A percentile compares a stretch with the other conserved stretches of the same genome.
Evolutionary conservation across 805 yeast genomes (phyloP).

Genomic region (Yarrowia sp.): DNA sequence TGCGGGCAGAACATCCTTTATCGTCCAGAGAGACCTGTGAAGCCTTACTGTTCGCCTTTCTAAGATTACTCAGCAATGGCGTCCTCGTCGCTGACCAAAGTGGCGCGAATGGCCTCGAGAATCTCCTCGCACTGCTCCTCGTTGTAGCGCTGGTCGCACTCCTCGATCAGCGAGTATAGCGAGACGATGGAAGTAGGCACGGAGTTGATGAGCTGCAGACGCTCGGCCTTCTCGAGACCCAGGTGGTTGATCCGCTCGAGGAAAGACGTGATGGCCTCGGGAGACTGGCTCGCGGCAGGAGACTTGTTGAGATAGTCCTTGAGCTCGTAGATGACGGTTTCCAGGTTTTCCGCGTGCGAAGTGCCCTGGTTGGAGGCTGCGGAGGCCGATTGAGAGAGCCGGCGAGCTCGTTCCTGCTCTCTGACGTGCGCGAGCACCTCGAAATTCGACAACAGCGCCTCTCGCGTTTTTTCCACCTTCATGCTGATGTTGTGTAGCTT

Average conservation of each 20-base stretch:
- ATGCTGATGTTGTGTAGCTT: slow-evolving; percentile 25
- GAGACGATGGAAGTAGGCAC: slow-evolving; percentile 79
- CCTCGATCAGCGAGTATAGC: slow-evolving; percentile 79
- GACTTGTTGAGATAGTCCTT: slow-evolving; percentile 43
- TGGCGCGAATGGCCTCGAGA: slow-evolving; percentile 43
- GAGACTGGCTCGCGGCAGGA: slow-evolving; percentile 43
- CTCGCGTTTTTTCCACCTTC: slow-evolving; percentile 51
- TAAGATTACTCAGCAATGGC: slow-evolving; percentile 13
- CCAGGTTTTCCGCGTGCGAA: slow-evolving; percentile 34
- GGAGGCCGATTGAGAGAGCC: slow-evolving; percentile 13
- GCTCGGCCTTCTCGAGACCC: slow-evolving; percentile 75
- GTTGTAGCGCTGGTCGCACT: slow-evolving; percentile 82
- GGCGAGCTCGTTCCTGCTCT: slow-evolving; percentile 38
- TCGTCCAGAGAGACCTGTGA: too few species aligned
- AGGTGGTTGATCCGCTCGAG: slow-evolving; percentile 46
- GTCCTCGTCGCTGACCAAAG: slow-evolving; percentile 4
- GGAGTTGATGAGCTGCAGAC: slow-evolving; percentile 75
- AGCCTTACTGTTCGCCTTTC: neutral
- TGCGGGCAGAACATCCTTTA: too few species aligned
- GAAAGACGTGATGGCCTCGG: slow-evolving; percentile 40
- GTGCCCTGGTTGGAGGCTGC: slow-evolving; percentile 5
- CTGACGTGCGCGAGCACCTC: slow-evolving; percentile 61
- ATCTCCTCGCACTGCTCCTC: slow-evolving; percentile 63
- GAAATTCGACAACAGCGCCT: slow-evolving; percentile 57
- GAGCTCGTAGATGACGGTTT: slow-evolving; percentile 40